Percentiles rank a stretch among this genome's conserved stretches.
phyloP scores from a whole-genome alignment of 2,329 filamentous ascomycete genomes.

The Emergomyces pasteurianus region DNA sequence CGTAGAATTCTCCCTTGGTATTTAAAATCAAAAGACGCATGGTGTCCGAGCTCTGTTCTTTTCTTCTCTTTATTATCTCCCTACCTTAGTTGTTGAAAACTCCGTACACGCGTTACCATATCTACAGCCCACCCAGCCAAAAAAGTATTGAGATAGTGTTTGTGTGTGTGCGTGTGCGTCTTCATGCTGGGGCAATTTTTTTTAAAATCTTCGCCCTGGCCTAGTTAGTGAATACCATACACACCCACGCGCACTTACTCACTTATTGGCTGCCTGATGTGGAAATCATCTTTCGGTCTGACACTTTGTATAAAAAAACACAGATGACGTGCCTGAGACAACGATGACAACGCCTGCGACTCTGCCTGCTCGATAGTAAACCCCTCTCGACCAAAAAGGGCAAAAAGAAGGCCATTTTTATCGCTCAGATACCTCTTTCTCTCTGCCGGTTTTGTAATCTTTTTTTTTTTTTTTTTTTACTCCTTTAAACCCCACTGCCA shows the following conservation, averaged over 20 bases:
- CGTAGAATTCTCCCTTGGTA: conserved; percentile 88
- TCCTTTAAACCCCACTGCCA: background rate
- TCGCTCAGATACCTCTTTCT: background rate
- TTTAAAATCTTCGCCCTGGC: background rate
- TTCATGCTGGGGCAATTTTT: background rate
- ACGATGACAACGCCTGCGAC: background rate
- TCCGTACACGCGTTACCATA: background rate
- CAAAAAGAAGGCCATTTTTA: background rate
- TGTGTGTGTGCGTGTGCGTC: background rate
- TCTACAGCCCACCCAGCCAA: background rate
- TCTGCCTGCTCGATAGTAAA: background rate
- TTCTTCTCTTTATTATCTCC: background rate
- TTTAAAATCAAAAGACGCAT: conserved; percentile 45
- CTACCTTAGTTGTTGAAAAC: background rate
- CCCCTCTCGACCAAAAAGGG: background rate
- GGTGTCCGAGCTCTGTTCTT: background rate
- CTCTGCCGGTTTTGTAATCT: background rate
- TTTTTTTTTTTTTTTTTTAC: background rate
- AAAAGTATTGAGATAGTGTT: background rate
- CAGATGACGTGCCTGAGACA: background rate
- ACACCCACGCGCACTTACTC: background rate
- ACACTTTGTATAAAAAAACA: background rate
- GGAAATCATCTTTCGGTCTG: background rate
- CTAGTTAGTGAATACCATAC: background rate
- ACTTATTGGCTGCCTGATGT: background rate